A percentile compares a stretch with the other conserved stretches of the same genome.
Evolutionary conservation across 1,284 basidiomycete genomes (phyloP).

Genomic region (Trichosporon ovoides): DNA sequence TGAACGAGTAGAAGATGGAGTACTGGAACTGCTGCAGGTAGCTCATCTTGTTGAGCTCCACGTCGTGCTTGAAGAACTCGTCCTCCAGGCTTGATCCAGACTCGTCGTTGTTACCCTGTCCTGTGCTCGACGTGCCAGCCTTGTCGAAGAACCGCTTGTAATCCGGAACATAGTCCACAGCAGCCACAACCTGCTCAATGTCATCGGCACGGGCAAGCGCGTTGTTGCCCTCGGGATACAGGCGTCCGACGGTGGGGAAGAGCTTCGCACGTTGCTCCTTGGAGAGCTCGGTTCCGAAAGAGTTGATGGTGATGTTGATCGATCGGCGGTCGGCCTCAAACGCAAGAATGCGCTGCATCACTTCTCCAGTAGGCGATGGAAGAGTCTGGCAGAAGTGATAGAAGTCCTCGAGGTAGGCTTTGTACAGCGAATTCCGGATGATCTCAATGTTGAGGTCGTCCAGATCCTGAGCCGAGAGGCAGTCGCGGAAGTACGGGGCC

Average conservation of each 20-base stretch:
- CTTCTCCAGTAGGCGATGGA: slow-evolving; percentile 76
- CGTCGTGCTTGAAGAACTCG: slow-evolving; percentile 91
- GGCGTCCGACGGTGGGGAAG: slow-evolving; percentile 86
- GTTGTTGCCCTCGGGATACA: slow-evolving; percentile 96
- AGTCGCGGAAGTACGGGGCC: slow-evolving; percentile 95
- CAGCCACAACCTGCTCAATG: slow-evolving; percentile 82
- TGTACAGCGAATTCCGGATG: slow-evolving; percentile 99
- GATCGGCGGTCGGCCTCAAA: slow-evolving; percentile 97
- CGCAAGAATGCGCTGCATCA: slow-evolving; percentile 82
- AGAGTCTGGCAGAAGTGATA: slow-evolving; percentile 74
- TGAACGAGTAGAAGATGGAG: slow-evolving; percentile 85
- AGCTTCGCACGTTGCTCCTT: slow-evolving; percentile 96
- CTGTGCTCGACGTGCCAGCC: slow-evolving; percentile 39
- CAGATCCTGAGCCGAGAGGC: slow-evolving; percentile 88
- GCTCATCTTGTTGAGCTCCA: slow-evolving; percentile 84
- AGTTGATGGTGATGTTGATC: slow-evolving; percentile 99
- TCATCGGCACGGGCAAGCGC: slow-evolving; percentile 90
- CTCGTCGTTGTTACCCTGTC: slow-evolving; percentile 26
- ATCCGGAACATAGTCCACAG: slow-evolving; percentile 82
- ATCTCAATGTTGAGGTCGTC: slow-evolving; percentile 99
- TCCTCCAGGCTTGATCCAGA: slow-evolving; percentile 66
- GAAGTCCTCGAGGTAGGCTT: slow-evolving; percentile 98
- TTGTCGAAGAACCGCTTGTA: slow-evolving; percentile 86
- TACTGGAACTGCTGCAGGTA: slow-evolving; percentile 95
- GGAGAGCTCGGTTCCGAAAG: slow-evolving; percentile 87